These are phyloP conservation scores for Daedaleopsis nitida DNA, from an alignment of 768 basidiomycete species.

Conservation along the genomic window DNA sequence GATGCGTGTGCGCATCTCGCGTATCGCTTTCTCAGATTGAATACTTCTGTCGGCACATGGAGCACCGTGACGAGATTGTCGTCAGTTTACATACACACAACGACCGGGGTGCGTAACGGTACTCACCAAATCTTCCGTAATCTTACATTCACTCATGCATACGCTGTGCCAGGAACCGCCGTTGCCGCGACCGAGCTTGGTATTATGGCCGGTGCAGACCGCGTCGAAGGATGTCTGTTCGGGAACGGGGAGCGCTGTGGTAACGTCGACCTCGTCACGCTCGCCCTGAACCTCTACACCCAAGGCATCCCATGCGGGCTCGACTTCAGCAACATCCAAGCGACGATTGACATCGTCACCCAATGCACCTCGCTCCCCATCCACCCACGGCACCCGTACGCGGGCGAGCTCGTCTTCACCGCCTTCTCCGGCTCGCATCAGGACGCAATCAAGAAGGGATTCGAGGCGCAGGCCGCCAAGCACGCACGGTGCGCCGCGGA, in stretches of 20 bases:
- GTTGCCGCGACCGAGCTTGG: no score
- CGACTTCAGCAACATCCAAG: constrained; percentile 91
- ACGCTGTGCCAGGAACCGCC: no score
- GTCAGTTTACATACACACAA: no score
- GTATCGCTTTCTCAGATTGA: no score
- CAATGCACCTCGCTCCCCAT: constrained; percentile 95
- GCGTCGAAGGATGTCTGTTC: no score
- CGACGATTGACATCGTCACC: constrained; percentile 87
- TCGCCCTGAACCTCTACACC: constrained; percentile 94
- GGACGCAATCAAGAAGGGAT: constrained; percentile 99
- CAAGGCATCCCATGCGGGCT: constrained; percentile 89
- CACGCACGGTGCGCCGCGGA: constrained; percentile 60
- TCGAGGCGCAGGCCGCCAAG: constrained; percentile 78
- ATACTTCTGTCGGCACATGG: no score
- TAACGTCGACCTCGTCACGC: constrained; percentile 95
- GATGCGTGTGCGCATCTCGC: no score
- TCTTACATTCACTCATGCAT: no score
- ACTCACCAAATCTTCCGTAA: no score
- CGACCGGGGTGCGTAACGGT: no score
- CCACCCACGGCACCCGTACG: constrained; percentile 95
- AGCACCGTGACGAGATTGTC: no score
- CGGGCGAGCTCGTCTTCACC: constrained; percentile 96
- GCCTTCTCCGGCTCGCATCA: constrained; percentile 98
- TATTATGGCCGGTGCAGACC: no score
- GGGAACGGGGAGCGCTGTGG: constrained; percentile 99